These are phyloP conservation scores for Elongisporangium prolatum DNA, from an alignment of 352 stramenopile species.

Conservation along the genomic window DNA sequence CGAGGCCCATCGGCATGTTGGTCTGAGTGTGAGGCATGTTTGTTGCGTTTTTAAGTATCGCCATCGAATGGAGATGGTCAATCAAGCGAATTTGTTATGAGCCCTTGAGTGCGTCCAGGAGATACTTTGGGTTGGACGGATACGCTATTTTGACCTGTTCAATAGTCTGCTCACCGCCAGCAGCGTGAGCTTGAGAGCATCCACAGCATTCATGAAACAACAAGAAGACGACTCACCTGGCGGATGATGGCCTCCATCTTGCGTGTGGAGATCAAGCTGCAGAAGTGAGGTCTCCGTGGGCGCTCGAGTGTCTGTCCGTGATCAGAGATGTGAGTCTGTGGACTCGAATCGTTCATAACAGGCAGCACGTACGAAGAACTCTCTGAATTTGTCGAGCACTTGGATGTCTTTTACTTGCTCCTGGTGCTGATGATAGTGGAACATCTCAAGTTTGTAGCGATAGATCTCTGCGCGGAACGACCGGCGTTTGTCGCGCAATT, in stretches of 20 bases:
- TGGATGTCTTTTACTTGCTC: slow-evolving; percentile 40
- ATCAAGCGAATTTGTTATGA: not conserved
- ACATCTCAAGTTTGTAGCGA: slow-evolving; percentile 50
- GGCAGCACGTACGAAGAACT: slow-evolving; percentile 52
- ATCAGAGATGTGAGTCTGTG: too few species aligned
- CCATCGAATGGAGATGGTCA: not conserved
- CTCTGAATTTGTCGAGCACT: slow-evolving; percentile 60
- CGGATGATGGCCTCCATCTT: slow-evolving; percentile 62
- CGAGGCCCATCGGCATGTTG: slow-evolving; percentile 10
- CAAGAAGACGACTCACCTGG: slow-evolving; percentile 14
- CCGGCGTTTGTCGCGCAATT: slow-evolving; percentile 53
- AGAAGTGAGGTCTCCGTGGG: slow-evolving; percentile 44
- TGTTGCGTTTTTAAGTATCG: not conserved
- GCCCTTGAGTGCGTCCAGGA: slow-evolving; percentile 21
- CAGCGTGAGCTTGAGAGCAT: not conserved
- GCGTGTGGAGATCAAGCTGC: slow-evolving; percentile 51
- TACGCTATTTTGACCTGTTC: slow-evolving; percentile 43
- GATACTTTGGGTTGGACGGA: slow-evolving; percentile 34
- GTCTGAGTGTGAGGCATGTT: not conserved
- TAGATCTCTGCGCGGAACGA: slow-evolving; percentile 60
- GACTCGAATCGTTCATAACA: too few species aligned
- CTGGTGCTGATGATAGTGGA: slow-evolving; percentile 50
- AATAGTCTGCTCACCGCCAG: slow-evolving; percentile 21
- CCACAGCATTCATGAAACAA: not conserved
- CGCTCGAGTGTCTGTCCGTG: slow-evolving; percentile 32